Conservation (phyloP, 2,329 filamentous ascomycete species). For the Beauveria bassiana region DNA sequence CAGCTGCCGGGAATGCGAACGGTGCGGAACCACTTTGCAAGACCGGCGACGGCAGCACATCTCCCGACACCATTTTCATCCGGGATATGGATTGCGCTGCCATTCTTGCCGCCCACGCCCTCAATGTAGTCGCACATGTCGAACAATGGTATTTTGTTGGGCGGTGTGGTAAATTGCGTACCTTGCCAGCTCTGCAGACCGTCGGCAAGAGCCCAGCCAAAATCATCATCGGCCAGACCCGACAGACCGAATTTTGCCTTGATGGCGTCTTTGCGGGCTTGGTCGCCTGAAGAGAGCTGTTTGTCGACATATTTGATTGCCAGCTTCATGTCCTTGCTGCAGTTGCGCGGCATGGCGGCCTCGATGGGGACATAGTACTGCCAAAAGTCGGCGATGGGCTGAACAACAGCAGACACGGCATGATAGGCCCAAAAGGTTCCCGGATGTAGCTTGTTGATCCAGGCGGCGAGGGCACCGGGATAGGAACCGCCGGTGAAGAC, state of each 20-base stretch:
- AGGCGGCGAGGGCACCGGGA: constrained; percentile 67
- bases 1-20: constrained; percentile 9
- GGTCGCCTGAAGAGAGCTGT: constrained; percentile 10
- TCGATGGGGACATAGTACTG: constrained; percentile 41
- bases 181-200: constrained; percentile 29
- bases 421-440: constrained; percentile 70
- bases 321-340: constrained; percentile 53
- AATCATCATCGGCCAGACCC: constrained; percentile 39
- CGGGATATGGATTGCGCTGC: background rate
- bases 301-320: constrained; percentile 30
- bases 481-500: constrained; percentile 76
- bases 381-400: constrained; percentile 69
- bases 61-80: constrained; percentile 4
- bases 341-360: constrained; percentile 44
- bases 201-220: constrained; percentile 31
- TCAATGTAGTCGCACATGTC: constrained; percentile 28
- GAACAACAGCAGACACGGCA: constrained; percentile 66
- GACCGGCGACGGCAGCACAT: background rate
- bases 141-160: constrained; percentile 23
- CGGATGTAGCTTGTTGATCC: constrained; percentile 64
- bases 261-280: constrained; percentile 16
- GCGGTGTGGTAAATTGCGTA: constrained; percentile 25
- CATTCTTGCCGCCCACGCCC: constrained; percentile 9
- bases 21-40: constrained; percentile 3
- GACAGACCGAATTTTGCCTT: constrained; percentile 33